Evolutionary conservation across 805 yeast genomes (phyloP).

Genomic region (Cyberlindnera galapagoensis): DNA sequence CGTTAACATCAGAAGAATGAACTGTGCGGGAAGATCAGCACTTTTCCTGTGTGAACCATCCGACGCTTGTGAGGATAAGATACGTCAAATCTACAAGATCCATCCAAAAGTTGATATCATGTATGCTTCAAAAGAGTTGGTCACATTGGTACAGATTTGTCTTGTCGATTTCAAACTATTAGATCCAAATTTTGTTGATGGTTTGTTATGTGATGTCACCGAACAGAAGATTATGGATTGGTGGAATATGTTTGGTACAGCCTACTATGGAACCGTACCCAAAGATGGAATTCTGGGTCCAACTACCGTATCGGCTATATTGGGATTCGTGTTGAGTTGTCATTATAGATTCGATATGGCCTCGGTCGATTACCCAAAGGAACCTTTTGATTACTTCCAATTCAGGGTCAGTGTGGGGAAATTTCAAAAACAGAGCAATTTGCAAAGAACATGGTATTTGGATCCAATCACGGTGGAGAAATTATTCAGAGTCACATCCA

Average conservation of each 20-base stretch:
- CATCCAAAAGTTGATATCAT: constrained; percentile 29
- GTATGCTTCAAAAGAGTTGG: constrained; percentile 44
- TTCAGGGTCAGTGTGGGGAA: constrained; percentile 63
- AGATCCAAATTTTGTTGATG: constrained; percentile 70
- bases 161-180: constrained; percentile 72
- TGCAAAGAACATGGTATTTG: constrained; percentile 44
- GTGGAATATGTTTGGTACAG: constrained; percentile 74
- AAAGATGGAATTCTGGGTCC: constrained; percentile 55
- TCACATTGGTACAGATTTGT: constrained; percentile 67
- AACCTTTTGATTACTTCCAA: constrained; percentile 71
- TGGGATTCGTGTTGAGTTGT: constrained; percentile 70
- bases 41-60: constrained; percentile 65
- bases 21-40: constrained; percentile 84
- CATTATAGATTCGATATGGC: constrained; percentile 57
- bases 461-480: constrained; percentile 51
- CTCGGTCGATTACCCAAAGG: constrained; percentile 65
- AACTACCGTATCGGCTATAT: constrained; percentile 66
- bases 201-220: constrained; percentile 74
- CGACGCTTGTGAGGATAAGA: constrained; percentile 75
- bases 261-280: constrained; percentile 30
- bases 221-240: constrained; percentile 64
- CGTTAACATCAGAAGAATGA: constrained; percentile 66
- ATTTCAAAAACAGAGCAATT: constrained; percentile 67
- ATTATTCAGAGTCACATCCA: constrained; percentile 41
- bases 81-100: constrained; percentile 65